Conservation (phyloP, 495 filamentous ascomycete genomes). For the Glarea lozoyensis region DNA sequence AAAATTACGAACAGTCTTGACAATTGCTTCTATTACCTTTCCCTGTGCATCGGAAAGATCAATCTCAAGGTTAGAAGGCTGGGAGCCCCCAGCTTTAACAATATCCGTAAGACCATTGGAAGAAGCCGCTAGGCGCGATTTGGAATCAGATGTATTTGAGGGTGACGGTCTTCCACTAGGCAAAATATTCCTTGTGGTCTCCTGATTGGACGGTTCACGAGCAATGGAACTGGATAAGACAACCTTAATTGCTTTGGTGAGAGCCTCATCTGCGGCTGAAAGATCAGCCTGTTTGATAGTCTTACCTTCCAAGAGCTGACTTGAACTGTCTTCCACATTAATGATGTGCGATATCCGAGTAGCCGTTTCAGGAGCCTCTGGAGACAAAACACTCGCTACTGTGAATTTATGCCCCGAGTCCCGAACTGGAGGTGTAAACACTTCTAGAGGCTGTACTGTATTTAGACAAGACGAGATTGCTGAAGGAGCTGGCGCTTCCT, state of each 20-base stretch:
- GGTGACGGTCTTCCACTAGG: conserved; percentile 9
- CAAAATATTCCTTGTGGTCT: conserved; percentile 1
- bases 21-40: conserved; percentile 12
- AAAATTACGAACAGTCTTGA: conserved; percentile 8
- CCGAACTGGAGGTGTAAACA: conserved; percentile 1
- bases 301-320: conserved; percentile 4
- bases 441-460: conserved; percentile 15
- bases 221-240: conserved; percentile 6
- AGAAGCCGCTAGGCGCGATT: not conserved
- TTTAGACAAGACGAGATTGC: conserved; percentile 1
- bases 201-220: conserved; percentile 1
- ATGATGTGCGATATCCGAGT: conserved; percentile 1
- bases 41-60: conserved; percentile 7
- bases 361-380: conserved; percentile 8
- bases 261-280: conserved; percentile 8
- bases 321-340: conserved; percentile 3
- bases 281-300: conserved; percentile 9
- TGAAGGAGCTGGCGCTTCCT: not conserved
- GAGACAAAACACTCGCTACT: conserved; percentile 11
- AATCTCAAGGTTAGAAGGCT: not conserved
- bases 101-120: not conserved
- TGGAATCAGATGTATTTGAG: not conserved
- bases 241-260: conserved; percentile 12
- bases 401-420: not conserved
- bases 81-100: conserved; percentile 4